These are phyloP conservation scores for Colletotrichum caudatum DNA, from an alignment of 2,329 filamentous ascomycete genomes.

Conservation along the genomic window DNA sequence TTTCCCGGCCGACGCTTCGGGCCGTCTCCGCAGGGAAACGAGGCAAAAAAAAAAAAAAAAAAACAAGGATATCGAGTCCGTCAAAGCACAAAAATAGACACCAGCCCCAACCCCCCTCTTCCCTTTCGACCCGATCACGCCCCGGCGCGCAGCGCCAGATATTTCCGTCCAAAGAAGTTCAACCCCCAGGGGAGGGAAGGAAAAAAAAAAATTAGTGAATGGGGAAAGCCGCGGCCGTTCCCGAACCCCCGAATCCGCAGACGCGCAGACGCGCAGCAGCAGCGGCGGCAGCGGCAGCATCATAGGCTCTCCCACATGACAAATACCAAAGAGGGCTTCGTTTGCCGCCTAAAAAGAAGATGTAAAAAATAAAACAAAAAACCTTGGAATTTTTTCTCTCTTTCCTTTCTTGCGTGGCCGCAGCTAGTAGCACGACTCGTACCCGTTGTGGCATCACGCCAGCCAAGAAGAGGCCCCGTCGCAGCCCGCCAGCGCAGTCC, in stretches of 20 bases:
- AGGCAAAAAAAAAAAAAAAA: background rate
- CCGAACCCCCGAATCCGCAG: background rate
- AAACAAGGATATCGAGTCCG: background rate
- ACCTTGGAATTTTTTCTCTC: too few relatives aligned
- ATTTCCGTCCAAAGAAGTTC: background rate
- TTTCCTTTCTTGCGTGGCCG: too few relatives aligned
- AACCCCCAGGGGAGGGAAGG: too few relatives aligned
- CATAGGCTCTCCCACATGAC: background rate
- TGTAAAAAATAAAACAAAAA: too few relatives aligned
- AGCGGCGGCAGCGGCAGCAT: background rate
- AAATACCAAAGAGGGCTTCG: background rate
- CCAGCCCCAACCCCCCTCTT: background rate
- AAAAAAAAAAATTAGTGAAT: fast-evolving
- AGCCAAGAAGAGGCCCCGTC: too few relatives aligned
- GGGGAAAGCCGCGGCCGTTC: too few relatives aligned
- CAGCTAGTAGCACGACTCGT: too few relatives aligned
- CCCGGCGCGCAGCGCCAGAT: background rate
- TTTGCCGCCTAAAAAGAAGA: background rate
- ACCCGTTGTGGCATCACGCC: too few relatives aligned
- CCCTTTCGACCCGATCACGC: background rate
- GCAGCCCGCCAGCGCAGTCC: too few relatives aligned
- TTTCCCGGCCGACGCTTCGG: background rate
- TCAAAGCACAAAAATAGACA: background rate
- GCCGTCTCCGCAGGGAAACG: background rate
- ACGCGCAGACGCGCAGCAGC: background rate